Base-by-base conservation (phyloP, 1,284 basidiomycete species). In the Dichomitus squalens region DNA sequence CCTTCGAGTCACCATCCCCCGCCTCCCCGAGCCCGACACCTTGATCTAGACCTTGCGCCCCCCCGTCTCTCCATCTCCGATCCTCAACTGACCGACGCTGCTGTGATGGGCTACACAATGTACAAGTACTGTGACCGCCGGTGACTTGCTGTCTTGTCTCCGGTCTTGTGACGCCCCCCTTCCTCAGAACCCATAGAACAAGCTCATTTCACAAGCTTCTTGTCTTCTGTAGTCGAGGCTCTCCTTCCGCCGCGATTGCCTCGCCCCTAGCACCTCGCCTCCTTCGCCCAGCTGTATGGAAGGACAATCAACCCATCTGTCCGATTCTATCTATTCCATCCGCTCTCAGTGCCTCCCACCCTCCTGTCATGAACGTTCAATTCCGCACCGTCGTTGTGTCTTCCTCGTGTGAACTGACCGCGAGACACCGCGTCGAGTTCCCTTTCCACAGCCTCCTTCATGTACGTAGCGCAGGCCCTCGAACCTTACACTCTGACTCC, bases 1-100 rank as follows among this genome's bases (percentile, higher is more conserved):
- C 41, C 34, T 57, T 55, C 55, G 40, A 59, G 61, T 53, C 57
- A 63, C n/a, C n/a, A n/a, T n/a, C n/a, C n/a, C 23, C 47, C 47
- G 34, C 40, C 35, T 23, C 41, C 38, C 52, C 52, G 44, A 46
- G 27, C 38, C 48, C 48, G 53, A 31, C 35, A 1, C 27, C 39
- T 18, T 21, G 31, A 21, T 21, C 31, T 7, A 31, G 47, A 29
- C 25, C 48, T 23, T 8, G 34, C 27, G 20, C 39, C 47, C 21
- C 25, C 31, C 33, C 27, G 41, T 46, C 16, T 27, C 41, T 27
- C 50, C 49, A 47, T 35, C 48, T 41, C 51, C 52, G 46, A 49
- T n/a, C n/a, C n/a, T 49, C 39, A 49, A 40, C 38, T 33, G 40
- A 41, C 44, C 27, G 44, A 49, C n/a, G 23, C 33, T 6, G 29